These are phyloP conservation scores for Alternaria sp. DNA, from an alignment of 2,329 filamentous ascomycete species.

Conservation along the genomic window DNA sequence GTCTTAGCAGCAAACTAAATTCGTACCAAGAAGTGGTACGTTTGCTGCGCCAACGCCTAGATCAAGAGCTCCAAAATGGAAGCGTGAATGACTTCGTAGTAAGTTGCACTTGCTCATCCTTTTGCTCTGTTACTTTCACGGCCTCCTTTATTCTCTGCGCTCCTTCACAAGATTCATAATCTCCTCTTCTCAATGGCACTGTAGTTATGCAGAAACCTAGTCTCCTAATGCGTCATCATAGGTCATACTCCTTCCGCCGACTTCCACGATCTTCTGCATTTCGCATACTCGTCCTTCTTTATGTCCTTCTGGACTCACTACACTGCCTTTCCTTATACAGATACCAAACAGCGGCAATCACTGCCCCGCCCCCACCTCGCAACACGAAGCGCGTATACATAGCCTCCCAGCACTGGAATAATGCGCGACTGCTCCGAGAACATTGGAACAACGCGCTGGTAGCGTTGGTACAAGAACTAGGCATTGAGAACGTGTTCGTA, in stretches of 20 bases:
- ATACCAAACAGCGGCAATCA: slow-evolving; percentile 23
- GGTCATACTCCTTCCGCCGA: slow-evolving; percentile 28
- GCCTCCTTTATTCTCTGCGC: background rate
- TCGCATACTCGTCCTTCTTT: slow-evolving; percentile 28
- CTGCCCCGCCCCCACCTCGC: slow-evolving; percentile 20
- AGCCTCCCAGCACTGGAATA: slow-evolving; percentile 74
- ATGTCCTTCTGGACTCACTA: slow-evolving; percentile 32
- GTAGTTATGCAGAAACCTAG: background rate
- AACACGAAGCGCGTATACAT: slow-evolving; percentile 65
- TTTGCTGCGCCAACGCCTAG: slow-evolving; percentile 2
- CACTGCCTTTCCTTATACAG: slow-evolving; percentile 29
- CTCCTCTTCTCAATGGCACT: background rate
- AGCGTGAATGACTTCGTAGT: background rate
- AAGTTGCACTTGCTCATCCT: slow-evolving; percentile 3
- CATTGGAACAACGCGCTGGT: slow-evolving; percentile 71
- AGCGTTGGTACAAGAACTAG: slow-evolving; percentile 64
- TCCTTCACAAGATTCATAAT: background rate
- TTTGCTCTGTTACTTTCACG: background rate
- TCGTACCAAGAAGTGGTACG: slow-evolving; percentile 4
- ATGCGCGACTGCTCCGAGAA: slow-evolving; percentile 65
- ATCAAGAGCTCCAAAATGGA: background rate
- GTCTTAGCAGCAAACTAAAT: slow-evolving; percentile 9
- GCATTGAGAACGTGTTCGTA: slow-evolving; percentile 71
- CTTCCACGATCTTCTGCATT: slow-evolving; percentile 28
- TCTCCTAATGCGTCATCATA: slow-evolving; percentile 24